Conservation (phyloP, 371 early-diverging fungal species). For the Nematocida sp. region DNA sequence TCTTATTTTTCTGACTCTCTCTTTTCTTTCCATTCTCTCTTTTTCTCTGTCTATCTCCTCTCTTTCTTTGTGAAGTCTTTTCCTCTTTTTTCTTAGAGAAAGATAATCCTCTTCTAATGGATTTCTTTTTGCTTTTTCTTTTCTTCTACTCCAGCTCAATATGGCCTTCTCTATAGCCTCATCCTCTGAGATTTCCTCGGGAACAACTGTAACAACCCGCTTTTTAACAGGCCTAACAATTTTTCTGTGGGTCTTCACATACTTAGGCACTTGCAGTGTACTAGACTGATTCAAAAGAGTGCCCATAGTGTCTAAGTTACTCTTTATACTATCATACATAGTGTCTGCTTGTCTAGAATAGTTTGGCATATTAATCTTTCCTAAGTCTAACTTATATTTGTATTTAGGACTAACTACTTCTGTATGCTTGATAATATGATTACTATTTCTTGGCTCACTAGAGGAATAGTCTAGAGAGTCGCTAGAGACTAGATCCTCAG, state of each 20-base stretch:
- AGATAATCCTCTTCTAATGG: background rate
- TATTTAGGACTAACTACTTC: background rate
- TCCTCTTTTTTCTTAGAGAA: background rate
- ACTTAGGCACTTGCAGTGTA: background rate
- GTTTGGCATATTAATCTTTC: constrained; percentile 7
- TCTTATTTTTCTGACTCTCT: background rate
- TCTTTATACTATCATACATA: constrained; percentile 18
- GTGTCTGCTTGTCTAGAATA: background rate
- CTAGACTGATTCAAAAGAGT: background rate
- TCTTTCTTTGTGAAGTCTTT: background rate
- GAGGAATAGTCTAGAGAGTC: background rate
- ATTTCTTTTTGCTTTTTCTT: background rate
- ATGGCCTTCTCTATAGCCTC: background rate
- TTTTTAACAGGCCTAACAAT: background rate
- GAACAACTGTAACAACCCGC: background rate
- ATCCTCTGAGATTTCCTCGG: background rate
- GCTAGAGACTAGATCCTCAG: background rate
- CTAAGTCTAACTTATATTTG: background rate
- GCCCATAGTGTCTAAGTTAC: background rate
- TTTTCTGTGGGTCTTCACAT: background rate
- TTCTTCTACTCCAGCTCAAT: background rate
- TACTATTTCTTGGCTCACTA: background rate
- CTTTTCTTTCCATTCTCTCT: background rate
- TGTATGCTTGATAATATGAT: too few species aligned
- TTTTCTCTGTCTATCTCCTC: background rate